Conservation (phyloP, 2,329 filamentous ascomycete genomes). For the Phialophora chinensis region DNA sequence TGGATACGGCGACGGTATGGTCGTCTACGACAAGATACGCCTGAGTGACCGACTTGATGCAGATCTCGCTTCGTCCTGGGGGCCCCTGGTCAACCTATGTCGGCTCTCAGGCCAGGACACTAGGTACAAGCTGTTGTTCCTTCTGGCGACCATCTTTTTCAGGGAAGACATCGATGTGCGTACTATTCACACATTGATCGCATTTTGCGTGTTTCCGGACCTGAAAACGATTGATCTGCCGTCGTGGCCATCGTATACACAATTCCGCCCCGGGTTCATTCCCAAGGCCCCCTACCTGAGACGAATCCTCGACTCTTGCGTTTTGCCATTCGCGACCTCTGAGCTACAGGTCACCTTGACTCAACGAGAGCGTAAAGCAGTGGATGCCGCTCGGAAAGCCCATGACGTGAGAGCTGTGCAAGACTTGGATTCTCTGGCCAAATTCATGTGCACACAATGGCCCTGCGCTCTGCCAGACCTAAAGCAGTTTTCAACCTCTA, state of each 20-base stretch:
- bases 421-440: conserved; percentile 6
- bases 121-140: conserved; percentile 21
- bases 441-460: conserved; percentile 24
- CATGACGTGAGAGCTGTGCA: conserved; percentile 2
- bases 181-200: conserved; percentile 20
- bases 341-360: neutral
- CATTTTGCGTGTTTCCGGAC: conserved; percentile 17
- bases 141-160: conserved; percentile 18
- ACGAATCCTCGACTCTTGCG: neutral
- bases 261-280: conserved; percentile 18
- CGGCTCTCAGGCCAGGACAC: conserved; percentile 9
- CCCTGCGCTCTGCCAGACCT: conserved; percentile 17
- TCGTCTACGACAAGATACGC: conserved; percentile 11
- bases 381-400: neutral
- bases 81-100: conserved; percentile 20
- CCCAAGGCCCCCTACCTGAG: conserved; percentile 14
- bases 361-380: conserved; percentile 15
- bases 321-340: neutral
- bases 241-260: conserved; percentile 23
- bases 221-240: conserved; percentile 25
- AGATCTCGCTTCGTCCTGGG: conserved; percentile 24
- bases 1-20: conserved; percentile 29
- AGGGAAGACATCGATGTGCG: conserved; percentile 14
- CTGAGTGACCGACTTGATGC: conserved; percentile 20
- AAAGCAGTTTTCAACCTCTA: conserved; percentile 2